Conservation (phyloP, 345 rosid species). For the Lumnitzera racemosa region DNA sequence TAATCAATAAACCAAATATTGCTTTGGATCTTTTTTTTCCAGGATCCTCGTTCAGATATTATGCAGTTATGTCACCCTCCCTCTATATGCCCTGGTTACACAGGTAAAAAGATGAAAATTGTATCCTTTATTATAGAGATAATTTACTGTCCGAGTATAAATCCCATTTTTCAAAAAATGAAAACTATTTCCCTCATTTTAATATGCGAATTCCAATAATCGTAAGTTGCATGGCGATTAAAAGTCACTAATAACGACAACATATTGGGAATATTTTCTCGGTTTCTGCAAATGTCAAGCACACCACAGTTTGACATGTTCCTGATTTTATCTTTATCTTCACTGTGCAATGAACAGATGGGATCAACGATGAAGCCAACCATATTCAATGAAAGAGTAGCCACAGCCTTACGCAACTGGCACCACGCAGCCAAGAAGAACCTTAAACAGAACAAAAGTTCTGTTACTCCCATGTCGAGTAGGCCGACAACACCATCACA, state of each 20-base stretch:
- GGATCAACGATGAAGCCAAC: conserved; percentile 88
- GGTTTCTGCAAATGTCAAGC: no score
- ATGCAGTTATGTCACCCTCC: conserved; percentile 94
- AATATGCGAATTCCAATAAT: no score
- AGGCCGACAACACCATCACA: conserved; percentile 56
- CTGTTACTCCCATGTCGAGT: conserved; percentile 50
- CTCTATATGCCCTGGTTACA: conserved; percentile 87
- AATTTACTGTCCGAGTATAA: no score
- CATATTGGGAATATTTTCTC: no score
- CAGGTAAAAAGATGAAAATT: conserved; percentile 34
- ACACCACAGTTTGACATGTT: no score
- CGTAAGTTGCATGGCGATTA: no score
- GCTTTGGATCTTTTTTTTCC: background rate
- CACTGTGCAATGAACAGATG: conserved; percentile 37
- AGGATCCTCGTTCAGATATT: conserved; percentile 75
- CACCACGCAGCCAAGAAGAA: conserved; percentile 69
- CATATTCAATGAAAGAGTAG: conserved; percentile 69
- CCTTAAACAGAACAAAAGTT: conserved; percentile 42
- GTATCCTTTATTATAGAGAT: no score
- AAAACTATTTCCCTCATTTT: no score
- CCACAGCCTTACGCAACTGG: conserved; percentile 62
- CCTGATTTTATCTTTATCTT: background rate
- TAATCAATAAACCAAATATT: background rate
- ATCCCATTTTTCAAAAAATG: no score
- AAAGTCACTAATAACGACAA: no score